phyloP scores from a whole-genome alignment of 129 eudicot genomes.

The Chrysanthemum seticuspe region DNA sequence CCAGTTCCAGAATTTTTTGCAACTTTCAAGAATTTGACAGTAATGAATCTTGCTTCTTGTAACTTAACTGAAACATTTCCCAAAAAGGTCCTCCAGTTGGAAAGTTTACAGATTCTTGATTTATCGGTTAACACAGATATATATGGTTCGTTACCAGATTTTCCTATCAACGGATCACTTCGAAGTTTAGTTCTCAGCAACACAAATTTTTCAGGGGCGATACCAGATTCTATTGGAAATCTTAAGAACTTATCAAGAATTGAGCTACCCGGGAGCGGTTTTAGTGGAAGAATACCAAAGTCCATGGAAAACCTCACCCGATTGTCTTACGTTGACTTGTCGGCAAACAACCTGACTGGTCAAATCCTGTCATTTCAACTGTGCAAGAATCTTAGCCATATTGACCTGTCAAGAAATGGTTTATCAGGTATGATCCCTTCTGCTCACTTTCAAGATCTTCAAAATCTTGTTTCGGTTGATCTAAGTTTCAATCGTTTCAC shows the following conservation, averaged over 20 bases:
- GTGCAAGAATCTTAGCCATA: constrained; percentile 44
- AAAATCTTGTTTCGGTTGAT: constrained; percentile 31
- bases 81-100: no score
- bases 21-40: no score
- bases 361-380: constrained; percentile 14
- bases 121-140: constrained; percentile 32
- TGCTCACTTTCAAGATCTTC: constrained; percentile 41
- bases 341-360: not conserved
- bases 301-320: constrained; percentile 27
- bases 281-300: constrained; percentile 50
- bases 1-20: no score
- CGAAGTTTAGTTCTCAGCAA: constrained; percentile 35
- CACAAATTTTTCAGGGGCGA: constrained; percentile 44
- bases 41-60: no score
- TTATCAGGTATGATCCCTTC: constrained; percentile 44
- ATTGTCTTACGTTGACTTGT: not conserved
- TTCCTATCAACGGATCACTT: constrained; percentile 34
- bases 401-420: constrained; percentile 53
- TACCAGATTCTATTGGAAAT: constrained; percentile 51
- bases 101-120: constrained; percentile 27
- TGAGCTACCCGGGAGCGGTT: constrained; percentile 37
- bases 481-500: constrained; percentile 40
- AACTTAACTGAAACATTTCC: no score
- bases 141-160: constrained; percentile 37
- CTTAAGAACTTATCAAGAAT: constrained; percentile 35